Conservation (phyloP, 345 rosid genomes). For the Brassica nigra region DNA sequence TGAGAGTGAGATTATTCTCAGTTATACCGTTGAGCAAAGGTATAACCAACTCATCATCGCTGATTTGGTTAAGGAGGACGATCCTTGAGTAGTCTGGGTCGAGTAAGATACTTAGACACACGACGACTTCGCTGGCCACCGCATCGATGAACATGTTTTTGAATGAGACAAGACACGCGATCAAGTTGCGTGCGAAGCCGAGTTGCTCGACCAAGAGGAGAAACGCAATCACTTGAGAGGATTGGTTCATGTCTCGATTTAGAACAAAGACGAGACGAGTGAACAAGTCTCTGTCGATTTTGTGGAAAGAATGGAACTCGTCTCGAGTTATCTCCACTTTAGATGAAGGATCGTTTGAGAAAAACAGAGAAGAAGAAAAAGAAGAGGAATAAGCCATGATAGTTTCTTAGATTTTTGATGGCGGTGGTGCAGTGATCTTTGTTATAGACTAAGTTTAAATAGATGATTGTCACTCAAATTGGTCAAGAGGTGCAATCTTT, state of each 20-base stretch:
- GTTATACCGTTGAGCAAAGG: conserved; percentile 41
- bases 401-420: background rate
- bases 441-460: no score
- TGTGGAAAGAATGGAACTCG: conserved; percentile 52
- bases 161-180: conserved; percentile 21
- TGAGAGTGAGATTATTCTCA: conserved; percentile 33
- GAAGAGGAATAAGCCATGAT: conserved; percentile 2
- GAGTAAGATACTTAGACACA: conserved; percentile 42
- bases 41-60: background rate
- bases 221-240: conserved; percentile 52
- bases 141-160: conserved; percentile 40
- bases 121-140: conserved; percentile 53
- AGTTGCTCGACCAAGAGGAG: conserved; percentile 57
- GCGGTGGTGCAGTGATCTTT: background rate
- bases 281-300: conserved; percentile 54
- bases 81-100: conserved; percentile 1
- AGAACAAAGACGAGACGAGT: conserved; percentile 47
- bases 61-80: background rate
- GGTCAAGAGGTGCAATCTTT: conserved; percentile 10
- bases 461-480: background rate
- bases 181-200: conserved; percentile 14
- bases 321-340: conserved; percentile 23
- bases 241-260: conserved; percentile 45
- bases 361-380: background rate
- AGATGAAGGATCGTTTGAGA: background rate